These are phyloP conservation scores for Saccharomycopsis schoenii DNA, from an alignment of 805 yeast species.

Conservation along the genomic window DNA sequence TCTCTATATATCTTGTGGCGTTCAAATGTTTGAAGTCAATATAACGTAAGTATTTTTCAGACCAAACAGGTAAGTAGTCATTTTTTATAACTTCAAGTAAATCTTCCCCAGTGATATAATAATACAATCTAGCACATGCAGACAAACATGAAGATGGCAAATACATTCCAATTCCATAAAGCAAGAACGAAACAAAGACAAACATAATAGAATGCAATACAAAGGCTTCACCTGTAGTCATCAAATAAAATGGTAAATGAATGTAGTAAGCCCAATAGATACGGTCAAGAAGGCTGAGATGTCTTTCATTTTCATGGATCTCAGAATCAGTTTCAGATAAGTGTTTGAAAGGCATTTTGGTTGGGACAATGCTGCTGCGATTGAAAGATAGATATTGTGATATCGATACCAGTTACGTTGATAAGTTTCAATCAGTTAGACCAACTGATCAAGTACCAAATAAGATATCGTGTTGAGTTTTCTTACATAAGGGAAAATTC, in stretches of 20 bases:
- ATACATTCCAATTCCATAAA: slow-evolving; percentile 30
- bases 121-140: slow-evolving; percentile 23
- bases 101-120: slow-evolving; percentile 28
- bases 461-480: not conserved
- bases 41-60: slow-evolving; percentile 11
- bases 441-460: not conserved
- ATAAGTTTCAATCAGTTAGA: too few relatives aligned
- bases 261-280: slow-evolving; percentile 36
- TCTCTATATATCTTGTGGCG: slow-evolving; percentile 15
- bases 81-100: slow-evolving; percentile 15
- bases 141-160: slow-evolving; percentile 23
- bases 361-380: not conserved
- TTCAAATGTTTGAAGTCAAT: slow-evolving; percentile 15
- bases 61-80: slow-evolving; percentile 8
- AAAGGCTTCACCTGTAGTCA: slow-evolving; percentile 34
- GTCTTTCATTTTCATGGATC: slow-evolving; percentile 14
- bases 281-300: slow-evolving; percentile 21
- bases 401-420: too few relatives aligned
- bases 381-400: not conserved
- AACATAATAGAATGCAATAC: slow-evolving; percentile 31
- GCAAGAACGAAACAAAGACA: slow-evolving; percentile 28
- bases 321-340: slow-evolving; percentile 19
- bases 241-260: slow-evolving; percentile 35
- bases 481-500: not conserved
- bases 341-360: not conserved